Percentiles rank a stretch among this genome's conserved stretches.
Conservation (phyloP, 352 stramenopile genomes). For the Vaucheria bursata region DNA sequence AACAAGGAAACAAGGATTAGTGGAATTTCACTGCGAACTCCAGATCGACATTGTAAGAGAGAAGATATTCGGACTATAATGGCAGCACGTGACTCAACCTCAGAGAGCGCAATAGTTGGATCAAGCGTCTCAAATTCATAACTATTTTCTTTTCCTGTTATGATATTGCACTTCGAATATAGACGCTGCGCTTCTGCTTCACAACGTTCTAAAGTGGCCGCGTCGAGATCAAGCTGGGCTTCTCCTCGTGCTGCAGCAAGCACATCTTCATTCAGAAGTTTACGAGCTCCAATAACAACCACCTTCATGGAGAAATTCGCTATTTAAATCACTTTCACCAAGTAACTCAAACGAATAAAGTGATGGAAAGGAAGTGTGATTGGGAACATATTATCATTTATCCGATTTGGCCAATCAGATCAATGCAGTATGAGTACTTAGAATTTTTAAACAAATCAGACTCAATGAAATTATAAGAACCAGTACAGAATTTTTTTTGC, state of each 20-base stretch:
- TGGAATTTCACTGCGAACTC: conserved; percentile 19
- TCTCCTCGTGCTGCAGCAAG: conserved; percentile 19
- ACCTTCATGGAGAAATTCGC: no score
- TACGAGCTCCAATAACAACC: conserved; percentile 32
- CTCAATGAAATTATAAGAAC: no score
- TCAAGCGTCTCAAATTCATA: neutral
- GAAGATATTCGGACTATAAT: conserved; percentile 31
- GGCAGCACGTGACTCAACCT: conserved; percentile 19
- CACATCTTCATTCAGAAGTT: conserved; percentile 38
- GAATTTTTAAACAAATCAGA: no score
- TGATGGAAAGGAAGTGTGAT: no score
- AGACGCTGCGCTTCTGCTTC: neutral
- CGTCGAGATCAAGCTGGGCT: conserved; percentile 26
- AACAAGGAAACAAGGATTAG: conserved; percentile 19
- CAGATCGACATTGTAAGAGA: conserved; percentile 28
- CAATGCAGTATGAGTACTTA: no score
- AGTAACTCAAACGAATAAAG: no score
- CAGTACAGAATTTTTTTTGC: no score
- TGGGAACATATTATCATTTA: no score
- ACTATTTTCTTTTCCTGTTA: neutral
- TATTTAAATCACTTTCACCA: no score
- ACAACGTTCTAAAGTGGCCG: conserved; percentile 29
- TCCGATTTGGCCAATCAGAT: no score
- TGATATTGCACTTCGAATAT: neutral
- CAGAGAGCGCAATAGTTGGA: neutral